These are phyloP conservation scores for Mycena belliarum DNA, from an alignment of 768 basidiomycete genomes.

Conservation along the genomic window DNA sequence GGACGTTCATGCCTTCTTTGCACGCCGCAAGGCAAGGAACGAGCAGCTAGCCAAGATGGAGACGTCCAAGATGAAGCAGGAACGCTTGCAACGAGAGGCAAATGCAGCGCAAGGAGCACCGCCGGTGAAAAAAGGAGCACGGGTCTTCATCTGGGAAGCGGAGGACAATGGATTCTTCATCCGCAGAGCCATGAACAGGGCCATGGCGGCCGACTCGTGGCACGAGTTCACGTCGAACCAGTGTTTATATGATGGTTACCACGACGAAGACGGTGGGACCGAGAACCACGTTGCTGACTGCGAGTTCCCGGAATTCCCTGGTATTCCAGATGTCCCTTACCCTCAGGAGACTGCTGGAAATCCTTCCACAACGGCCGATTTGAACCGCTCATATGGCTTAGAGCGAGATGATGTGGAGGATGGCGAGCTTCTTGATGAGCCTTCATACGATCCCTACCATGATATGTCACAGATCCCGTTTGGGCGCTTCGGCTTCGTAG, in stretches of 20 bases:
- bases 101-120: not conserved
- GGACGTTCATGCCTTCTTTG: not conserved
- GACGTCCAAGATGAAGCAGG: not conserved
- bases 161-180: not conserved
- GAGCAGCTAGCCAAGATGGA: not conserved
- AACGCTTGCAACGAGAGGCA: not conserved
- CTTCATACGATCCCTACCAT: no score
- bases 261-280: not conserved
- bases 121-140: not conserved
- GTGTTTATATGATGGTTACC: constrained; percentile 2
- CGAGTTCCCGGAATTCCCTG: no score
- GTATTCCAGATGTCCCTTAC: no score
- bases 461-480: no score
- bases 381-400: no score
- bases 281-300: not conserved
- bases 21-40: not conserved
- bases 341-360: no score
- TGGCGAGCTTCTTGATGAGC: no score
- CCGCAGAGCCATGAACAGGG: not conserved
- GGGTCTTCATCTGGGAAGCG: constrained; percentile 6
- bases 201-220: not conserved
- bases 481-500: no score
- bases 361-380: no score
- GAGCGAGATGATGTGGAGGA: no score
- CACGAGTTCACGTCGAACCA: not conserved